Evolutionary conservation across 169 alveolate species (phyloP).

Genomic region (Cryptosporidium felis): DNA sequence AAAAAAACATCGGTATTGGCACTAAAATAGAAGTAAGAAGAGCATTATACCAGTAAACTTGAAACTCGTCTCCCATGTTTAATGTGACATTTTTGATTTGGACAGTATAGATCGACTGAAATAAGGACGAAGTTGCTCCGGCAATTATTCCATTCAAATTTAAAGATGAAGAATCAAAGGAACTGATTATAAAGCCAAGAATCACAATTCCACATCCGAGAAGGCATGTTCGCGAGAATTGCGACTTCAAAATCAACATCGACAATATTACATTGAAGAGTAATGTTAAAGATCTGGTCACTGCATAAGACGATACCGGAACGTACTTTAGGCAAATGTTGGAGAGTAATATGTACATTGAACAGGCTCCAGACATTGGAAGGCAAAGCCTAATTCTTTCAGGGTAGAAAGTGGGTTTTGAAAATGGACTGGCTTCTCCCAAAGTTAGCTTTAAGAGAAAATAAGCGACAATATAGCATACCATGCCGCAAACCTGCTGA

Average conservation of each 20-base stretch:
- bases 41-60: constrained; percentile 58
- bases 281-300: constrained; percentile 49
- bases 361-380: constrained; percentile 51
- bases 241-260: constrained; percentile 7
- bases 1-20: not conserved
- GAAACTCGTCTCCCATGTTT: constrained; percentile 30
- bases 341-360: constrained; percentile 13
- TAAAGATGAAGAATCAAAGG: constrained; percentile 37
- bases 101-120: constrained; percentile 61
- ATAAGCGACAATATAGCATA: constrained; percentile 27
- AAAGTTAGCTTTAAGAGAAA: not conserved
- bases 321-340: constrained; percentile 40
- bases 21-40: constrained; percentile 36
- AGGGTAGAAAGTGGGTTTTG: constrained; percentile 14
- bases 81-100: constrained; percentile 34
- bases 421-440: not conserved
- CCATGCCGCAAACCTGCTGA: constrained; percentile 60
- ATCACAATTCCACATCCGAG: constrained; percentile 44
- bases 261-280: constrained; percentile 41
- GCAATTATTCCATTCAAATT: constrained; percentile 32
- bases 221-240: constrained; percentile 13
- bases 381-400: not conserved
- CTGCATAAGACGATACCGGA: constrained; percentile 59
- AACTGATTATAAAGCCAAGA: constrained; percentile 16
- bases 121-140: constrained; percentile 39